Evolutionary conservation across 495 filamentous ascomycete genomes (phyloP), one percentile per base, ranked within the genome.

Genomic region (Tuber borchii): DNA sequence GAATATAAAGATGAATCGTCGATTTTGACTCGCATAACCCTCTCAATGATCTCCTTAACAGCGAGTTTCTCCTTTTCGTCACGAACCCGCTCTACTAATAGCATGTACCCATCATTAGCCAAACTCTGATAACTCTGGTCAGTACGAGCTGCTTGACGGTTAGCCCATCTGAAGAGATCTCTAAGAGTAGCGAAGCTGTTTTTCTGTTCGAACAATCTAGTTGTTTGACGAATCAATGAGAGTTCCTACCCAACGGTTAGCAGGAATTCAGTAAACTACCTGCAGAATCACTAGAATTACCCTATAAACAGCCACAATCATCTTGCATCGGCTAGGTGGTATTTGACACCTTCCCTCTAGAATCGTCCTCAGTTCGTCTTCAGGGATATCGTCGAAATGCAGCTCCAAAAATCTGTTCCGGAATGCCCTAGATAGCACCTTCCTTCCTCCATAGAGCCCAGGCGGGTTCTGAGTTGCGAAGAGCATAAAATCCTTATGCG

Each of bases 381-480:
- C 92, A 0, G 96, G 96, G 44, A 99, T 99, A 80, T 99, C 96
- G 78, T 97, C 95, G 76, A 97, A 98, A 83, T 99, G 96, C 7
- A 99, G 86, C 82, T 99, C 96, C 22, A 99, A 88, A 83, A 99
- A 99, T 79, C 96, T 89, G 83, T 98, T 99, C 74, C 95, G 89
- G 84, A 99, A 98, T 2, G 96, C 96, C 12, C 96, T 89, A 19
- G 95, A 97, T 5, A 99, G 86, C 8, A 92, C 89, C 81, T 99
- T 99, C 76, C 96, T 87, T 34, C 96, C 96, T 75, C 96, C 96
- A 82, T 99, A 99, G 8, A 98, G 85, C 37, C 96, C 96, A 26
- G 96, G 91, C 3, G 96, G 96, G 78, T 99, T 99, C 80, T 99
- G 96, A 0, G 96, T 99, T n/a, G 96, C 96, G 79, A 98, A 99